Base-by-base conservation (phyloP, 2,329 filamentous ascomycete species). In the Hortaea sp. region DNA sequence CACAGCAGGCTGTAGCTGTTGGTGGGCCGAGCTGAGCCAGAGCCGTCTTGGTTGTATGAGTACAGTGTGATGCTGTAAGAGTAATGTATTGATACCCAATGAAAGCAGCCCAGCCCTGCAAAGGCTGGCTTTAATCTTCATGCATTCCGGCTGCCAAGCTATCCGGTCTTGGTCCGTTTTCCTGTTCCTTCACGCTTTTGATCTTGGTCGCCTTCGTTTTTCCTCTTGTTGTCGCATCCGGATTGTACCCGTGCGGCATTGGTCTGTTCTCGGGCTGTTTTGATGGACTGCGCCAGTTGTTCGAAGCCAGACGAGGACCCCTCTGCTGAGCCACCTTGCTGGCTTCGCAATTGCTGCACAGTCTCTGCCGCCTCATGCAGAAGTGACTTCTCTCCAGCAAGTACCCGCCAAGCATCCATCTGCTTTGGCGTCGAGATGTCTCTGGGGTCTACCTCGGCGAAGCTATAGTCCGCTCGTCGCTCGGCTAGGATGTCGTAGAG, bases 321-420 rank as follows among this genome's bases (percentile, higher is more conserved):
- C 29, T 27, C 40, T 9, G 31, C 38, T 12, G 44, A 31, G 29
- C 7, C 5, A n/a, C 31, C 20, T 27, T 27, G 20, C 9, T 35
- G 7, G 32, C 32, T n/a, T 9, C 32, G 32, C 32, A 35, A n/a
- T 35, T 35, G 32, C 37, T 43, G 32, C 29, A 58, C 41, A n/a
- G 49, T 50, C 13, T 50, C 47, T 29, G 52, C 69, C 1, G 79
- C 70, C 57, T 79, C 72, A 46, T 71, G 65, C 27, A 88, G 60
- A 5, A 89, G 69, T 54, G 74, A 72, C 63, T 88, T 88, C 65
- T 90, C 85, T 10, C 85, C 85, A 2, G 81, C 65, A 49, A 85
- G 76, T 32, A 88, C 82, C 43, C 76, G 68, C 20, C 81, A 58
- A 0, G 85, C 85, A 79, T 39, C 10, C 13, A 10, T 12, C 9